Base-by-base conservation (phyloP, 495 filamentous ascomycete genomes). In the Chaetomidium leptoderma region DNA sequence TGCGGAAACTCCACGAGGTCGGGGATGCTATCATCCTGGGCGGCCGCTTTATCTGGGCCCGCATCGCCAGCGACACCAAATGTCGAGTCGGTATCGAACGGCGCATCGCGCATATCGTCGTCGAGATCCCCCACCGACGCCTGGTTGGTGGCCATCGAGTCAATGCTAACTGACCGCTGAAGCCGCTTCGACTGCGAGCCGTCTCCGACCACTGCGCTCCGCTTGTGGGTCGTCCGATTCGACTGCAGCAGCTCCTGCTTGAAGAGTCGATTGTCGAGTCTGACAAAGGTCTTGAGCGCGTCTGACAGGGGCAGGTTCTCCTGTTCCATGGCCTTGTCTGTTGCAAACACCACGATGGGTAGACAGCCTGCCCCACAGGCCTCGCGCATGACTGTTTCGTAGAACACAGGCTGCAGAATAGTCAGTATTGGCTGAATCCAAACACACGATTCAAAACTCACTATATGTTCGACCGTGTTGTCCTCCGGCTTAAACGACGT, bases 321-420 rank as follows among this genome's bases (percentile, higher is more conserved):
- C 9, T 67, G 57, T 1, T 63, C 44, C 62, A 78, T 53, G 27
- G 76, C 76, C 40, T 63, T 59, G 40, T 77, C 73, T 2, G 70
- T 66, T 10, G 77, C 75, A 49, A 74, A 80, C 5, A 80, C 60
- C 6, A 78, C 53, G n/a, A 76, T 62, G 1, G 75, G 74, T 9
- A 54, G 57, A 32, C 61, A 64, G 11, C 62, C 61, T 7, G 59
- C 63, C 0, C 66, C 68, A 45, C 70, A 73, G 5, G 70, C 68
- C 32, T 70, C 66, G n/a, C 63, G 39, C 23, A 72, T 54, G 16
- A 71, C 72, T 17, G 64, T 60, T 43, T 76, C 70, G 33, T 61
- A 55, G 0, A 60, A 63, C 49, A 66, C 48, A 11, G 26, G 26
- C 59, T 62, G 40, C 2, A 42, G 16, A 23, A 32, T 1, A 6